A percentile compares a stretch with the other conserved stretches of the same genome.
phyloP scores from a whole-genome alignment of 768 basidiomycete genomes.

The Suillus spraguei region DNA sequence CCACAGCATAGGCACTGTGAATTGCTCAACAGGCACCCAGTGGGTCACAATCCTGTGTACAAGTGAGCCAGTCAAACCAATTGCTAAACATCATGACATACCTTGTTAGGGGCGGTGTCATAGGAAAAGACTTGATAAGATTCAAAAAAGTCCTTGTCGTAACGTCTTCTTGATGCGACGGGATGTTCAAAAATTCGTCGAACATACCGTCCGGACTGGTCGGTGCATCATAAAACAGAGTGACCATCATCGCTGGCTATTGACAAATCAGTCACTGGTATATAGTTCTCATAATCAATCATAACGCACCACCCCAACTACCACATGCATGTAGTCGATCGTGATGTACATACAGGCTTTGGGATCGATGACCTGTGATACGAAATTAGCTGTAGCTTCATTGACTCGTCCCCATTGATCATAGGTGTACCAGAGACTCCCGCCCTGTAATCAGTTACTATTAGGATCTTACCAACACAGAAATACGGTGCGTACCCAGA shows the following conservation, averaged over 20 bases:
- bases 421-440: constrained; percentile 37
- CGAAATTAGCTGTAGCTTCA: constrained; percentile 25
- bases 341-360: constrained; percentile 43
- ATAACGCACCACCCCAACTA: constrained; percentile 28
- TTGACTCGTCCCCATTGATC: constrained; percentile 17
- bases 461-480: not conserved
- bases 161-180: constrained; percentile 6
- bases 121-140: constrained; percentile 7
- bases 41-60: not conserved
- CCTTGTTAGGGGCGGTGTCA: constrained; percentile 5
- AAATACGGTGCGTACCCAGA: constrained; percentile 50
- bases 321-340: constrained; percentile 33
- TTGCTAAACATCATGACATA: not conserved
- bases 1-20: not conserved
- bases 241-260: constrained; percentile 24
- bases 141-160: constrained; percentile 7
- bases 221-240: constrained; percentile 62
- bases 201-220: constrained; percentile 10
- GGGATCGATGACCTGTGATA: constrained; percentile 20
- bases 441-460: constrained; percentile 43
- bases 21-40: constrained; percentile 3
- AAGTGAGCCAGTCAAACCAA: not conserved
- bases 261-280: constrained; percentile 4
- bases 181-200: constrained; percentile 4
- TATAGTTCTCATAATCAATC: not conserved